A percentile compares a stretch with the other conserved stretches of the same genome.
phyloP scores from a whole-genome alignment of 768 basidiomycete genomes.

The Cyclocybe aegerita region DNA sequence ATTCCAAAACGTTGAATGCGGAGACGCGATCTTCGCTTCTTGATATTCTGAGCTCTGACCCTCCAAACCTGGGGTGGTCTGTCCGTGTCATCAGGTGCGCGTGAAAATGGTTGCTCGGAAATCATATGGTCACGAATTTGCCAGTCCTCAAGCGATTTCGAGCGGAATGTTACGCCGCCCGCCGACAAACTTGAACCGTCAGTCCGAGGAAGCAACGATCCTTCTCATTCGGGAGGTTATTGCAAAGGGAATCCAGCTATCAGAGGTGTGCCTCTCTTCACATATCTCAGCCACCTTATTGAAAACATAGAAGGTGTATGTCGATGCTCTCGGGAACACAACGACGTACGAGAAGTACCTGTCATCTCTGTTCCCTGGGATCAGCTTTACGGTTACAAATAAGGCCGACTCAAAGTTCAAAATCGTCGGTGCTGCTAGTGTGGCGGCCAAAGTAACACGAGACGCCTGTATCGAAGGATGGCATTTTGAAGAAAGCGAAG shows the following conservation, averaged over 20 bases:
- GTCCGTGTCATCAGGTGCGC: conserved; percentile 73
- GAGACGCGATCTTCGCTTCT: conserved; percentile 67
- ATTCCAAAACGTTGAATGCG: conserved; percentile 88
- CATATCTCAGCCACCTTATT: neutral
- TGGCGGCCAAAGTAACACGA: conserved; percentile 96
- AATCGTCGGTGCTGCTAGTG: conserved; percentile 95
- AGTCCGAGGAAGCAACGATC: conserved; percentile 88
- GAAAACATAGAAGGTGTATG: conserved; percentile 65
- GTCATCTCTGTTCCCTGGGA: conserved; percentile 76
- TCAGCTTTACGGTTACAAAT: conserved; percentile 83
- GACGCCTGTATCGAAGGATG: conserved; percentile 89
- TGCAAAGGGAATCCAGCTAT: conserved; percentile 74
- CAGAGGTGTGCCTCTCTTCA: conserved; percentile 52
- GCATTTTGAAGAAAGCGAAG: conserved; percentile 67
- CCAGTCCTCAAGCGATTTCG: conserved; percentile 88
- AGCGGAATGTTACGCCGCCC: conserved; percentile 85
- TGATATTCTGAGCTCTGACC: conserved; percentile 65
- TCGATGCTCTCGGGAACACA: conserved; percentile 91
- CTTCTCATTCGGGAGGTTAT: conserved; percentile 84
- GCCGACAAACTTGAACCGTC: conserved; percentile 84
- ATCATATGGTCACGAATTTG: neutral
- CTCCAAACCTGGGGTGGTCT: conserved; percentile 76
- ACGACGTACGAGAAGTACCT: conserved; percentile 84
- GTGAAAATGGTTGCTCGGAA: neutral
- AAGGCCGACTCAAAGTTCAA: conserved; percentile 98